Evolutionary conservation across 202 grass and related monocot genomes (phyloP), one percentile per base, ranked within the genome.

Genomic region (Zoysia matrella): DNA sequence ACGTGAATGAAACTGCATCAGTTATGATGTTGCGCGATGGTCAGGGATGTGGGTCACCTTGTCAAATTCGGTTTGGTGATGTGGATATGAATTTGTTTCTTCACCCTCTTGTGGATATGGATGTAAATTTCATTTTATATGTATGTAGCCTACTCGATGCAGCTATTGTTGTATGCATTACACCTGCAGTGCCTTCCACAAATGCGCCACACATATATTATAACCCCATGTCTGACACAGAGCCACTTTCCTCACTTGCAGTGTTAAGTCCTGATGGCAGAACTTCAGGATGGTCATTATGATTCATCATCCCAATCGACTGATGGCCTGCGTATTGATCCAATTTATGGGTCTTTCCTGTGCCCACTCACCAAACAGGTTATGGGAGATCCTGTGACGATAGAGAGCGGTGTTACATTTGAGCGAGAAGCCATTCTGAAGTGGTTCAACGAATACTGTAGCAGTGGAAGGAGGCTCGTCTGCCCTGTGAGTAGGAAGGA

Each of bases 311-410:
- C 85, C 22, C 85, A 83, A 18, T 91, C 88, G 43, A 66, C 75
- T 53, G 95, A 91, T 66, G 81, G 71, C 57, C 74, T 82, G 72
- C 86, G 79, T 57, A 75, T 98, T 16, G 95, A 94, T 75, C 95
- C 95, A 51, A 91, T 98, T 72, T 95, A 94, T 15, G 92, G 91
- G 80, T 85, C 95, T 30, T 98, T 98, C 77, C 76, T 91, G 11
- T 98, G 95, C 73, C 95, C 95, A 1, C 90, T 98, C 60, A 88
- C 90, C 15, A 94, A 90, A 83, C 85, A 94, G 84, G 82, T 98
- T 82, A 98, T 98, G 95, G 81, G 54, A 47, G 82, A 93, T 82
- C 95, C 95, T 88, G 95, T 94, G 47, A 91, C 74, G 60, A 74
- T 95, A 68, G 95, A 98, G 65, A 98, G 80, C 10, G 95, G 92